A percentile compares a stretch with the other conserved stretches of the same genome.
Evolutionary conservation across 1,139 yeast genomes (phyloP).

Genomic region (Magnusiomyces ingens): DNA sequence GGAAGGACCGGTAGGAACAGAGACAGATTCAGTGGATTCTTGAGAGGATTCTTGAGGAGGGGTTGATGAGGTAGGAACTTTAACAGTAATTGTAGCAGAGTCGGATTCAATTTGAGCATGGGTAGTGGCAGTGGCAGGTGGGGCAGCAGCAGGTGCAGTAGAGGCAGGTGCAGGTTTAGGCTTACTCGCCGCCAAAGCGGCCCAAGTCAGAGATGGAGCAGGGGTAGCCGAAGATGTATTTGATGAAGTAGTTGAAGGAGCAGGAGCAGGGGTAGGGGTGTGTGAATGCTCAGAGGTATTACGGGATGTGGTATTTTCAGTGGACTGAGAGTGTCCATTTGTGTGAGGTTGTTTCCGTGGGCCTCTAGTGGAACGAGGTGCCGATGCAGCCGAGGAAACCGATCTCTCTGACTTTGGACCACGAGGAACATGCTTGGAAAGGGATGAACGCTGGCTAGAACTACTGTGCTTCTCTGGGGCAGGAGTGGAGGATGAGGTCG

Average conservation of each 20-base stretch:
- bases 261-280: conserved; percentile 13
- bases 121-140: conserved; percentile 18
- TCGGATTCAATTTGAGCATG: conserved; percentile 9
- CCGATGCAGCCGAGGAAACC: conserved; percentile 1
- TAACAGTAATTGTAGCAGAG: conserved; percentile 12
- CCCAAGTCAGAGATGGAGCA: conserved; percentile 34
- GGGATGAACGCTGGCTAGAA: conserved; percentile 8
- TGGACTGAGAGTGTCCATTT: background rate
- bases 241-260: conserved; percentile 11
- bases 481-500: background rate
- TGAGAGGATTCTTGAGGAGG: conserved; percentile 14
- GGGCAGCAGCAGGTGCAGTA: conserved; percentile 17
- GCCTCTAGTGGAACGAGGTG: conserved; percentile 11
- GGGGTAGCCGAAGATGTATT: conserved; percentile 14
- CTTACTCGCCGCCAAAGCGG: conserved; percentile 36
- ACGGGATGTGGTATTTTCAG: conserved; percentile 12
- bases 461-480: conserved; percentile 11
- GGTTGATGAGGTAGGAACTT: conserved; percentile 15
- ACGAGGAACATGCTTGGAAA: conserved; percentile 13
- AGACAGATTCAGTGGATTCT: conserved; percentile 2
- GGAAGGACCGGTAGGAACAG: conserved; percentile 15
- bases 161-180: conserved; percentile 20
- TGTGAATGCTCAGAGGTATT: conserved; percentile 18
- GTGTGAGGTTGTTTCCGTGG: conserved; percentile 1
- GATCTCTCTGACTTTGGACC: conserved; percentile 15